phyloP scores from a whole-genome alignment of 768 basidiomycete genomes.

The Hypholoma sublateritium region DNA sequence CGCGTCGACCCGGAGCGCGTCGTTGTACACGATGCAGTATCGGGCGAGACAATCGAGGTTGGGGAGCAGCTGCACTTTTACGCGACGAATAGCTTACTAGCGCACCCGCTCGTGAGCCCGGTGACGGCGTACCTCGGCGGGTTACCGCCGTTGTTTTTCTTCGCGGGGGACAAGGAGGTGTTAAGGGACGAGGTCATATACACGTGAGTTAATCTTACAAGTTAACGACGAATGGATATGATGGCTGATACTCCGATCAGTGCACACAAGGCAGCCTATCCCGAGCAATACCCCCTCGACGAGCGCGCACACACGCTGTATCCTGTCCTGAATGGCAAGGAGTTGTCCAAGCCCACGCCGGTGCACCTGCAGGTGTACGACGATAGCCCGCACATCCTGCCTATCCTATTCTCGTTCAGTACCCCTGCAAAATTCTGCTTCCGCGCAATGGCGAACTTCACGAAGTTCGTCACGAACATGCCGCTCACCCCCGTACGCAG shows the following conservation, averaged over 20 bases:
- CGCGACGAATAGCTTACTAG: conserved; percentile 72
- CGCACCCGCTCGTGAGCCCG: conserved; percentile 84
- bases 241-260: conserved; percentile 32
- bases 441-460: conserved; percentile 73
- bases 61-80: conserved; percentile 84
- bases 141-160: conserved; percentile 81
- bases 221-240: not conserved
- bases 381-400: conserved; percentile 73
- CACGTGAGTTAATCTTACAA: conserved; percentile 48
- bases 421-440: conserved; percentile 81
- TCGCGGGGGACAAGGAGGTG: conserved; percentile 89
- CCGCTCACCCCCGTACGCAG: conserved; percentile 10
- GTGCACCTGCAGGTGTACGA: conserved; percentile 96
- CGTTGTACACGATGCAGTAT: conserved; percentile 33
- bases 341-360: conserved; percentile 56
- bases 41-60: conserved; percentile 56
- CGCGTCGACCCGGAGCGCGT: conserved; percentile 42
- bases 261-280: conserved; percentile 91
- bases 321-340: conserved; percentile 55
- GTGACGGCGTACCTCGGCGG: conserved; percentile 84
- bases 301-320: conserved; percentile 51
- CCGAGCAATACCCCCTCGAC: conserved; percentile 58
- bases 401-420: conserved; percentile 73
- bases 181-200: conserved; percentile 91
- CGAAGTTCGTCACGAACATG: conserved; percentile 60